Percentiles rank a stretch among this genome's conserved stretches.
These are phyloP conservation scores for Larix sibirica DNA, from an alignment of 83 land plant genomes.

Conservation along the genomic window DNA sequence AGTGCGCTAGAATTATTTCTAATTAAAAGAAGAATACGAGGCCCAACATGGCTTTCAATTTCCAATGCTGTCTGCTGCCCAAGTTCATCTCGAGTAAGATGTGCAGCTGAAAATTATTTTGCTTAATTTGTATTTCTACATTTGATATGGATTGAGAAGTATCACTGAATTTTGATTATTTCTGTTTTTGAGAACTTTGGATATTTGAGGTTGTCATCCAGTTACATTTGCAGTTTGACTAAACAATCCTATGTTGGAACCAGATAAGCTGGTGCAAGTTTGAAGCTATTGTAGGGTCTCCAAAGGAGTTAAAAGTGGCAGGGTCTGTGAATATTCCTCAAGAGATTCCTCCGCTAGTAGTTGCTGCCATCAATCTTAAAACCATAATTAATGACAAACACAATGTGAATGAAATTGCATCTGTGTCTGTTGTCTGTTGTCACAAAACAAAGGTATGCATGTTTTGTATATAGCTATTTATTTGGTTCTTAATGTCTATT, in stretches of 20 bases:
- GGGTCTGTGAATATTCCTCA: conserved; percentile 41
- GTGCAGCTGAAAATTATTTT: neutral
- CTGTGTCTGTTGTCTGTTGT: conserved; percentile 88
- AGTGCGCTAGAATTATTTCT: conserved; percentile 93
- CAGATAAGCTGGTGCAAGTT: conserved; percentile 99
- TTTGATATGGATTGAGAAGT: neutral
- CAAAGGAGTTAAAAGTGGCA: conserved; percentile 63
- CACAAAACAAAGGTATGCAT: conserved; percentile 83
- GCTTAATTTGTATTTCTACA: neutral
- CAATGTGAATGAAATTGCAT: conserved; percentile 86
- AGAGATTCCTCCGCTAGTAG: conserved; percentile 84
- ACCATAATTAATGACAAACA: conserved; percentile 80
- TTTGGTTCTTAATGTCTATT: neutral
- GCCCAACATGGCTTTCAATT: conserved; percentile 94
- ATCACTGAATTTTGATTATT: neutral
- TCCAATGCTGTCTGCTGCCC: conserved; percentile 62
- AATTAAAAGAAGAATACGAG: conserved; percentile 85
- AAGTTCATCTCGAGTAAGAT: conserved; percentile 68
- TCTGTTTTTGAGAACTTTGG: neutral
- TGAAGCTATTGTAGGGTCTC: conserved; percentile 78
- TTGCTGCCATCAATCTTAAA: conserved; percentile 84
- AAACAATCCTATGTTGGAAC: neutral
- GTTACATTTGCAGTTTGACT: neutral
- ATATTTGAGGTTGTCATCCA: neutral
- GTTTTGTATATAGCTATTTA: neutral